phyloP scores from a whole-genome alignment of 306 rosid genomes.

The Abrus precatorius region DNA sequence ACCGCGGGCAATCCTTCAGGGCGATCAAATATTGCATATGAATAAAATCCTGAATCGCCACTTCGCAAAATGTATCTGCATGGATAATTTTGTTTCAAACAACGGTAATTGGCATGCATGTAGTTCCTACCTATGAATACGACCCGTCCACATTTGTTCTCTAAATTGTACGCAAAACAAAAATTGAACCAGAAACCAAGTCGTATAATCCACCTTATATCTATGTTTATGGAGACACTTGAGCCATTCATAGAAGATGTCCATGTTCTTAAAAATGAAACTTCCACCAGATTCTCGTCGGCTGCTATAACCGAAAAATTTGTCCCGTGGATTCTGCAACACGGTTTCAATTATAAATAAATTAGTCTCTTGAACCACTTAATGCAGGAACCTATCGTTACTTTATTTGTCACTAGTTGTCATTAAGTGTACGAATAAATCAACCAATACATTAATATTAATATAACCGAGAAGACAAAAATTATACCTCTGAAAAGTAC shows the following conservation, averaged over 20 bases:
- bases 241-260: constrained; percentile 47
- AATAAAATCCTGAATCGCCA: constrained; percentile 75
- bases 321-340: constrained; percentile 66
- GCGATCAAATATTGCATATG: constrained; percentile 73
- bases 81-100: neutral
- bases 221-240: constrained; percentile 69
- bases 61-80: constrained; percentile 71
- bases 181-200: neutral
- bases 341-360: constrained; percentile 10
- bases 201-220: constrained; percentile 64
- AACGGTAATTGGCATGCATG: neutral
- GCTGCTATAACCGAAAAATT: constrained; percentile 48
- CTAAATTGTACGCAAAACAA: too few relatives aligned
- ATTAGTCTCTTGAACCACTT: neutral
- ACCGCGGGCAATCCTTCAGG: constrained; percentile 63
- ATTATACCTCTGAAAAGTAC: constrained; percentile 54
- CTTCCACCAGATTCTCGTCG: constrained; percentile 59
- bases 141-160: neutral
- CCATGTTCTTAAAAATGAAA: constrained; percentile 75
- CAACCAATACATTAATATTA: neutral
- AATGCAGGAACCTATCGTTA: neutral
- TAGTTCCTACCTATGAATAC: neutral
- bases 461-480: neutral
- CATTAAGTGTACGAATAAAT: neutral
- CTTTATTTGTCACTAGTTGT: neutral